Base-by-base conservation (phyloP, 176 grass and related monocot genomes). In the Musa schizocarpa region DNA sequence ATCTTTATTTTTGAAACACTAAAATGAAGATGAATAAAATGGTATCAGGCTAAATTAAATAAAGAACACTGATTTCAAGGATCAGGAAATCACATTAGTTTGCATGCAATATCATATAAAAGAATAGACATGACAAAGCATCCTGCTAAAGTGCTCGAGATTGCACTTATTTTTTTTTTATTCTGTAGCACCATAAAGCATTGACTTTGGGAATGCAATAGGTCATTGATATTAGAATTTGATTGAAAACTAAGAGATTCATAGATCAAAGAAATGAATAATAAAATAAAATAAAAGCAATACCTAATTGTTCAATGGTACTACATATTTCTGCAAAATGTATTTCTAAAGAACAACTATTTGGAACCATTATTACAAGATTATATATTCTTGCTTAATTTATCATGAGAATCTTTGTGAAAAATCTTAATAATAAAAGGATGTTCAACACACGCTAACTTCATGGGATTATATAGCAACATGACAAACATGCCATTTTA, bases 1-100 rank as follows among this genome's bases (percentile, higher is more conserved):
- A 96, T 87, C 73, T 82, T 92, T 87, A 96, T 92, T 88, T 96
- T 96, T 52, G 89, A 92, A 53, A 96, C 93, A 72, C 93, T 92
- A 65, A 22, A 79, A 81, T 57, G 9, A 54, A 52, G 21, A 20
- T n/a, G 27, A 29, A 48, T 68, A 68, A 74, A 68, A 69, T 20
- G 71, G 13, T 2, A 43, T 66, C 72, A 82, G 34, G 11, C 10
- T 48, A 66, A 4, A 79, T 7, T 75, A 57, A 64, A 61, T 22
- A 75, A 74, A 21, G 80, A 65, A 92, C 50, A 69, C 14, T 77
- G 57, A n/a, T 27, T 65, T 11, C 68, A 70, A 70, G 43, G 8
- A 70, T 17, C 14, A 70, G 14, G 51, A 70, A 48, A n/a, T 50
- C 13, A 0, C 43, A 70, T 20, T 12, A 65, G 23, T 25, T 9